These are phyloP conservation scores for Coniochaeta sp. DNA, from an alignment of 2,329 filamentous ascomycete species.

Conservation along the genomic window DNA sequence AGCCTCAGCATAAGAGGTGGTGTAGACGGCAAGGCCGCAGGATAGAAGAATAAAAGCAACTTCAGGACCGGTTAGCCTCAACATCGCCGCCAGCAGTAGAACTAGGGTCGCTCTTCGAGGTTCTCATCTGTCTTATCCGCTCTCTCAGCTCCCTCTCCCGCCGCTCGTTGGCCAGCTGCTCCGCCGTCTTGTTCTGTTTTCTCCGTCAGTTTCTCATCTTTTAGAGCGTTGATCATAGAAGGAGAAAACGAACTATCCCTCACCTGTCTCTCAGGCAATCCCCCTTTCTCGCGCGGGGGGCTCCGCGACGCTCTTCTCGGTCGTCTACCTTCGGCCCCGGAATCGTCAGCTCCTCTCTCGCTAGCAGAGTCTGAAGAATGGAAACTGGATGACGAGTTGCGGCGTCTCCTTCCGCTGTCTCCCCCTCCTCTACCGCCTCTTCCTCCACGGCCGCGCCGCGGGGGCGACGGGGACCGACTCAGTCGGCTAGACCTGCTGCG, in stretches of 20 bases:
- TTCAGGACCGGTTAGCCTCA: conserved; percentile 40
- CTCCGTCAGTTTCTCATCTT: conserved; percentile 14
- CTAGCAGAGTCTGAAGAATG: conserved; percentile 2
- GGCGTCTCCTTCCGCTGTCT: neutral
- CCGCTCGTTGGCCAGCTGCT: conserved; percentile 35
- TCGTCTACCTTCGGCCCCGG: conserved; percentile 2
- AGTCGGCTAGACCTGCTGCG: neutral
- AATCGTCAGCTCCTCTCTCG: conserved; percentile 7
- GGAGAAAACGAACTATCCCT: conserved; percentile 8
- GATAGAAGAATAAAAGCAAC: conserved; percentile 16
- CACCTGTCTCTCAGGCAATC: conserved; percentile 22
- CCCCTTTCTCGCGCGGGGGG: too few relatives aligned
- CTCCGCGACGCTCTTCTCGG: conserved; percentile 27
- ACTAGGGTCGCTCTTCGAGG: conserved; percentile 32
- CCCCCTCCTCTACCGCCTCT: neutral
- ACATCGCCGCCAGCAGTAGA: conserved; percentile 23
- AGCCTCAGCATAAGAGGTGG: too few relatives aligned
- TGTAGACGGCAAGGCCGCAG: too few relatives aligned
- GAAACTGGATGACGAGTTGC: conserved; percentile 2
- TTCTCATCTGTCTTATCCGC: conserved; percentile 49
- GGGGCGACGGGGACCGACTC: neutral
- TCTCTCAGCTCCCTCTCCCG: conserved; percentile 45
- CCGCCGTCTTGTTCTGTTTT: conserved; percentile 23
- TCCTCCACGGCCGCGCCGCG: neutral
- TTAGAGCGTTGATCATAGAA: neutral